Conservation (phyloP, 1,139 yeast species). For the Diutina rugosa region DNA sequence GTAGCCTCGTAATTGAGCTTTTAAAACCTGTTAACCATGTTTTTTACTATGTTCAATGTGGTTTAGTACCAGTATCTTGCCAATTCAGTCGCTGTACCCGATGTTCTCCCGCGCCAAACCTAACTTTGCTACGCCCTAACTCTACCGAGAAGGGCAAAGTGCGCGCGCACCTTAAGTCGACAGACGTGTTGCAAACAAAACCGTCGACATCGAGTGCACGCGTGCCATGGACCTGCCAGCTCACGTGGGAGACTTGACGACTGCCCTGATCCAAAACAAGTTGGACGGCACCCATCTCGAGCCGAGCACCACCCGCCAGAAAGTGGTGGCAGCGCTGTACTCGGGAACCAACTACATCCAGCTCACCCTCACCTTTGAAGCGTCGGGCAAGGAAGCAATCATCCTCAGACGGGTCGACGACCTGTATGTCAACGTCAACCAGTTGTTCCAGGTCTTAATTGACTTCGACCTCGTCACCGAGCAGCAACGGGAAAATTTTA, state of each 20-base stretch:
- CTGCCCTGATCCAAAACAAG: constrained; percentile 26
- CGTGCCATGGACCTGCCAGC: constrained; percentile 32
- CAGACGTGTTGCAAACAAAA: background rate
- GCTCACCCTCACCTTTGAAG: constrained; percentile 12
- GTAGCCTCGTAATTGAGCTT: background rate
- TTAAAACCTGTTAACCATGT: background rate
- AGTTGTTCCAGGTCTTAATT: constrained; percentile 22
- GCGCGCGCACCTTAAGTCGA: background rate
- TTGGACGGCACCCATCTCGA: constrained; percentile 24
- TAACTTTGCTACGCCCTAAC: background rate
- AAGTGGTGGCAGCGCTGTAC: constrained; percentile 20
- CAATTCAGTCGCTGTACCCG: background rate
- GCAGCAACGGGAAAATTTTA: constrained; percentile 16
- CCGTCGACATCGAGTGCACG: background rate
- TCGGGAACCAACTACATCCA: constrained; percentile 29
- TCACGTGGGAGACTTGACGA: constrained; percentile 30
- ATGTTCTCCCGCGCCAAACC: background rate
- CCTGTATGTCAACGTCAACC: constrained; percentile 29
- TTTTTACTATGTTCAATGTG: no score
- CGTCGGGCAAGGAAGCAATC: constrained; percentile 6
- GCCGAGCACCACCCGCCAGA: background rate
- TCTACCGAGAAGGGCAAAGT: background rate
- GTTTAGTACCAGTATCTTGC: no score
- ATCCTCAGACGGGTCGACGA: constrained; percentile 33
- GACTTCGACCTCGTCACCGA: constrained; percentile 15